A percentile compares a stretch with the other conserved stretches of the same genome.
Conservation (phyloP, 768 basidiomycete species). For the Collybia mongolica region DNA sequence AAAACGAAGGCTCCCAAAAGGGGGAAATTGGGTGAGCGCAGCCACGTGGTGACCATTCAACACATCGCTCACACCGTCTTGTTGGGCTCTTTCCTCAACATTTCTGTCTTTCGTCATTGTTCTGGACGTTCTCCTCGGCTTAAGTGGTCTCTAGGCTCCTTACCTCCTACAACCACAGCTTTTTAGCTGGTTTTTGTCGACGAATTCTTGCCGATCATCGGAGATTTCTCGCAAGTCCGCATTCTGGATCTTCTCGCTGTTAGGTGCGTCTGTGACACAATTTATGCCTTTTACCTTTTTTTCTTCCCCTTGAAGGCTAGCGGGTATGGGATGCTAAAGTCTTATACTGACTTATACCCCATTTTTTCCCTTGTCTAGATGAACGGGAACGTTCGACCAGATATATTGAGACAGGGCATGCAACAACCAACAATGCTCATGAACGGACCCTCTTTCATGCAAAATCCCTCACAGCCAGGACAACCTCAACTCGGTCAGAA, state of each 20-base stretch:
- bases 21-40: conserved; percentile 17
- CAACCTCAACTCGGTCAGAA: conserved; percentile 25
- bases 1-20: conserved; percentile 7
- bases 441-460: conserved; percentile 31
- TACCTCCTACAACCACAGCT: conserved; percentile 12
- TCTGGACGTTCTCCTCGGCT: conserved; percentile 18
- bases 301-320: background rate
- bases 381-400: conserved; percentile 46
- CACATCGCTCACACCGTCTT: conserved; percentile 21
- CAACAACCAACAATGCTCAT: conserved; percentile 35
- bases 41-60: conserved; percentile 36
- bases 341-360: conserved; percentile 12
- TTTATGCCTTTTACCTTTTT: conserved; percentile 8
- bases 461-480: conserved; percentile 35
- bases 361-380: conserved; percentile 27
- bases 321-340: conserved; percentile 12
- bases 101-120: conserved; percentile 12
- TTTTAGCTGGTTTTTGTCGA: conserved; percentile 8
- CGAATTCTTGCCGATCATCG: conserved; percentile 15
- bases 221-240: conserved; percentile 18
- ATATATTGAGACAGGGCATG: conserved; percentile 48
- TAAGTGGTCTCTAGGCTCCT: conserved; percentile 1
- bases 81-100: conserved; percentile 9
- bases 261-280: conserved; percentile 18
- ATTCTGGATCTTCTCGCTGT: conserved; percentile 4